Percentiles rank a stretch among this genome's conserved stretches.
Conservation (phyloP, 257 asterid species). For the Solanum sitiens region DNA sequence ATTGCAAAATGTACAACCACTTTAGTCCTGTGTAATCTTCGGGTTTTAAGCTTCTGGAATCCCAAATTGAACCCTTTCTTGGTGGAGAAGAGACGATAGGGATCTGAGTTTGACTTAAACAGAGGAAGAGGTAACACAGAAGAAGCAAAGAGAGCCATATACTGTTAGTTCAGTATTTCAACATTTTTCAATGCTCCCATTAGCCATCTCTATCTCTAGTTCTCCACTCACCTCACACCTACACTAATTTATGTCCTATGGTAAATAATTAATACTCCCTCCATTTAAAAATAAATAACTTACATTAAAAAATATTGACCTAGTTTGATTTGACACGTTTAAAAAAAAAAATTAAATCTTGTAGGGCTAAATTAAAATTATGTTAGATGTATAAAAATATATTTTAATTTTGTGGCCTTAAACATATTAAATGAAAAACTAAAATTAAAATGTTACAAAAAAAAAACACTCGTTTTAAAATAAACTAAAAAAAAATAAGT, state of each 20-base stretch:
- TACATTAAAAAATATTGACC: no score
- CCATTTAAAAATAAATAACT: no score
- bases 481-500: no score
- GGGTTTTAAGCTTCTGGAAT: background rate
- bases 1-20: slow-evolving; percentile 8
- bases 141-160: background rate
- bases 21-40: background rate
- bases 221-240: background rate
- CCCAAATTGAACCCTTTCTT: background rate
- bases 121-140: background rate
- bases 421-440: no score
- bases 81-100: background rate
- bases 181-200: background rate
- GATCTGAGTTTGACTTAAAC: background rate
- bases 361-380: no score
- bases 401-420: no score
- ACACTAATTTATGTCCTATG: background rate
- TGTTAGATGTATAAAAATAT: no score
- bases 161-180: background rate
- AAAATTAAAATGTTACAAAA: no score
- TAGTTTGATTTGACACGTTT: no score
- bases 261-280: no score
- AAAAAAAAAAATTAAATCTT: no score
- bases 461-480: no score
- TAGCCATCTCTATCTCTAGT: background rate